Percentiles rank a stretch among this genome's conserved stretches.
Evolutionary conservation across 805 yeast species (phyloP).

Genomic region (Metschnikowia kofuensis): DNA sequence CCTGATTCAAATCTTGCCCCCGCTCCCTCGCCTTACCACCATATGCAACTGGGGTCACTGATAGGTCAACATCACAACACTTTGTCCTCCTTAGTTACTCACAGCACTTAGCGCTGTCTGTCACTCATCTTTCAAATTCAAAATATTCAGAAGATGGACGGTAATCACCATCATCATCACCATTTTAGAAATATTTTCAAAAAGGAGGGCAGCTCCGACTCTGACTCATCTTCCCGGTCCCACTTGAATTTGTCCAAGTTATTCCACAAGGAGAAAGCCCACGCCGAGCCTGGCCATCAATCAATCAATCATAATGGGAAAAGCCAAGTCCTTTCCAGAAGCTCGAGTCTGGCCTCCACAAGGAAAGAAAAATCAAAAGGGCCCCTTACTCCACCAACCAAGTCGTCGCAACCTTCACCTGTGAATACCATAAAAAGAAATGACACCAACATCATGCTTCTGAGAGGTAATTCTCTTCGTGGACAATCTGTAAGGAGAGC

Average conservation of each 20-base stretch:
- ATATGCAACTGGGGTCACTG: too few species aligned
- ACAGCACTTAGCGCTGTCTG: neutral
- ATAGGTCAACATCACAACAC: too few species aligned
- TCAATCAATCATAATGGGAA: neutral
- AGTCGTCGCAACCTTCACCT: conserved; percentile 7
- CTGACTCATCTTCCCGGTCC: conserved; percentile 12
- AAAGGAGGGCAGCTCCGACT: conserved; percentile 16
- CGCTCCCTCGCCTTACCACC: too few species aligned
- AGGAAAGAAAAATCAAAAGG: neutral
- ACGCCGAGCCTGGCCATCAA: conserved; percentile 1
- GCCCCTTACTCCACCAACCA: conserved; percentile 5
- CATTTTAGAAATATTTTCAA: conserved; percentile 23
- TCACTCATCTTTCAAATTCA: too few species aligned
- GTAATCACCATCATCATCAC: conserved; percentile 12
- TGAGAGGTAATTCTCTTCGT: conserved; percentile 13
- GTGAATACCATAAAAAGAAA: conserved; percentile 10
- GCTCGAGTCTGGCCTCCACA: conserved; percentile 2
- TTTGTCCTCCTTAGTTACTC: neutral
- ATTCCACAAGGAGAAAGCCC: conserved; percentile 21
- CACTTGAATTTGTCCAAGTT: conserved; percentile 20
- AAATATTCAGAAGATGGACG: neutral
- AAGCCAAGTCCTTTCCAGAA: conserved; percentile 2
- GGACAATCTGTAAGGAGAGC: conserved; percentile 19
- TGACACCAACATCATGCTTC: conserved; percentile 11
- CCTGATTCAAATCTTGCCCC: neutral